Base-by-base conservation (phyloP, 805 yeast genomes). In the Candida palmyrensis region DNA sequence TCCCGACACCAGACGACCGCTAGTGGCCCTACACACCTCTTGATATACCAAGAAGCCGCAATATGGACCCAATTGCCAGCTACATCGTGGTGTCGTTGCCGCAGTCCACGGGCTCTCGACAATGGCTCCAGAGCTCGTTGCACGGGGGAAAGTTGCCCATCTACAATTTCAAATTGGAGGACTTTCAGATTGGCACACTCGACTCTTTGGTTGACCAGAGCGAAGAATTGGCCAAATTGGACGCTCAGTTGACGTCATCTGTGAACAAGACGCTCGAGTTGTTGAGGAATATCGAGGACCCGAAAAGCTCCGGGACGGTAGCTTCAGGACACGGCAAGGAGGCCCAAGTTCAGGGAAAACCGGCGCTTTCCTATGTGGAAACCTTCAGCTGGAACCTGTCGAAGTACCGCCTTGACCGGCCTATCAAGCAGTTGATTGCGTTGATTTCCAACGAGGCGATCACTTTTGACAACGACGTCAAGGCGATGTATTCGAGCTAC, bases 131-230 rank as follows among this genome's bases (percentile, higher is more conserved):
- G 43, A 57, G 68, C 32, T 55, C 63, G 19, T 61, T 82, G 38
- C 60, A 73, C 39, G 74, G 68, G 15, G 89, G 88, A 14, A 71
- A 66, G 44, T 69, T 73, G 25, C 78, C 75, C 30, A 66, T 85
- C 21, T 57, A 68, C 34, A 63, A 71, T 36, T 74, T 83, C 38
- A 64, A 68, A 22, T 68, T 88, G 32, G 97, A 97, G 6, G 77
- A 71, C 41, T 90, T 92, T 61, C 90, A 92, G 58, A 86, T 92
- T 42, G 97, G 97, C 18, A 89, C 97, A 9, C 73, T 92, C 52
- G 99, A 92, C 59, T 81, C 88, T 19, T 71, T 92, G 39, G 94
- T 92, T 35, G 79, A 82, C 47, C 89, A 89, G 59, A 78, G 89
- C 55, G 98, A 92, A 50, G 97, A 90, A 51, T 71, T 92, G 37